Percentiles rank a stretch among this genome's conserved stretches.
Conservation (phyloP, 257 asterid genomes). For the Echites panduratus region DNA sequence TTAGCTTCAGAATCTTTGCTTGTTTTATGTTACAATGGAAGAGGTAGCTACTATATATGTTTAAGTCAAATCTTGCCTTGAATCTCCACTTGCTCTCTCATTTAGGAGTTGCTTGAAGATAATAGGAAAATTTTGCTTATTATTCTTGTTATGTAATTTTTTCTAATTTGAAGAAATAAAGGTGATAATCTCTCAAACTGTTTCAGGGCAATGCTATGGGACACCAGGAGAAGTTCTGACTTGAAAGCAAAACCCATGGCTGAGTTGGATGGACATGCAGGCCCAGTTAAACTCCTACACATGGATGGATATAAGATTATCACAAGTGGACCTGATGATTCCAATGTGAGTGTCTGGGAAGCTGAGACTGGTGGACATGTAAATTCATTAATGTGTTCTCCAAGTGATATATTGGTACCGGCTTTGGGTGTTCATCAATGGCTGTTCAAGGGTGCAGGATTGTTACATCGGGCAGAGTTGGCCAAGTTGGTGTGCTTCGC, state of each 20-base stretch:
- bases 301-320: slow-evolving; percentile 66
- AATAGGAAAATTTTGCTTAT: not conserved
- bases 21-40: not conserved
- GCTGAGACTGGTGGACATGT: slow-evolving; percentile 32
- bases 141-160: not conserved
- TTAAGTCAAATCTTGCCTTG: not conserved
- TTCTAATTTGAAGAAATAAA: not conserved
- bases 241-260: slow-evolving; percentile 34
- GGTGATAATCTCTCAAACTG: slow-evolving; percentile 1
- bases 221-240: slow-evolving; percentile 41
- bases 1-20: not conserved
- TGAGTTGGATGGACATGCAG: slow-evolving; percentile 50
- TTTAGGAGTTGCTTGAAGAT: not conserved
- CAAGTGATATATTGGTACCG: not conserved
- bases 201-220: slow-evolving; percentile 68
- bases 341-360: slow-evolving; percentile 55
- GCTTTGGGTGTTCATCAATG: slow-evolving; percentile 54
- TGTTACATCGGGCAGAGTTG: slow-evolving; percentile 31
- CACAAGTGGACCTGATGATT: slow-evolving; percentile 57
- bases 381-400: slow-evolving; percentile 33
- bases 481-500: slow-evolving; percentile 7
- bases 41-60: not conserved
- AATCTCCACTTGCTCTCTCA: not conserved
- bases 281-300: slow-evolving; percentile 48
- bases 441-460: slow-evolving; percentile 57